Conservation (phyloP, 345 rosid species). For the Syzygium oleosum region DNA sequence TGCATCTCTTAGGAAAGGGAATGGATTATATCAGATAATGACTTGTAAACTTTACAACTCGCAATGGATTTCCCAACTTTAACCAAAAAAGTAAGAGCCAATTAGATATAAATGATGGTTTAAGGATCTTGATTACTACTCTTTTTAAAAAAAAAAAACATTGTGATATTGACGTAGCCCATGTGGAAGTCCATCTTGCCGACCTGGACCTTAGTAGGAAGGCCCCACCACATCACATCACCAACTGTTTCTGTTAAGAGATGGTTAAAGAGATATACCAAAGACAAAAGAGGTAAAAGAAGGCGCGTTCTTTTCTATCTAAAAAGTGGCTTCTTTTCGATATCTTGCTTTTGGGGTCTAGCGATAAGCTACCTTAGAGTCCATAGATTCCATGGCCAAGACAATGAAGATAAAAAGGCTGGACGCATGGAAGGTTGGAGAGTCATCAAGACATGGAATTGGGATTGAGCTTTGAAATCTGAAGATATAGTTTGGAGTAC, state of each 20-base stretch:
- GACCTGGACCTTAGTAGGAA: neutral
- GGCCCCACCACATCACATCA: neutral
- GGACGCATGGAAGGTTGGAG: constrained; percentile 7
- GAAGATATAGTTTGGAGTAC: neutral
- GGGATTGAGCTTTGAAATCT: neutral
- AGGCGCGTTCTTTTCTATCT: constrained; percentile 6
- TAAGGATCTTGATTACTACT: neutral
- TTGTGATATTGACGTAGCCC: neutral
- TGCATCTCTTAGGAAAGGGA: neutral
- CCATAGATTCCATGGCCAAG: neutral
- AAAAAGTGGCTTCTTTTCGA: neutral
- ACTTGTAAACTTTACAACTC: neutral
- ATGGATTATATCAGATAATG: neutral
- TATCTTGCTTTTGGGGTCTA: neutral
- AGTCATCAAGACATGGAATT: neutral
- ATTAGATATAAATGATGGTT: neutral
- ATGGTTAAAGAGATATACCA: constrained; percentile 5
- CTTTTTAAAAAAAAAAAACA: neutral
- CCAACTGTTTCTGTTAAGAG: constrained; percentile 15
- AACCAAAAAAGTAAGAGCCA: neutral
- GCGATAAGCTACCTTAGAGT: neutral
- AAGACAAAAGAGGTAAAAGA: neutral
- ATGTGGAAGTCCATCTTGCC: neutral
- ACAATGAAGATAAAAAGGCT: constrained; percentile 8
- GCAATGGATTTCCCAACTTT: neutral